Evolutionary conservation across 345 rosid genomes (phyloP).

Genomic region (Dimocarpus longan): DNA sequence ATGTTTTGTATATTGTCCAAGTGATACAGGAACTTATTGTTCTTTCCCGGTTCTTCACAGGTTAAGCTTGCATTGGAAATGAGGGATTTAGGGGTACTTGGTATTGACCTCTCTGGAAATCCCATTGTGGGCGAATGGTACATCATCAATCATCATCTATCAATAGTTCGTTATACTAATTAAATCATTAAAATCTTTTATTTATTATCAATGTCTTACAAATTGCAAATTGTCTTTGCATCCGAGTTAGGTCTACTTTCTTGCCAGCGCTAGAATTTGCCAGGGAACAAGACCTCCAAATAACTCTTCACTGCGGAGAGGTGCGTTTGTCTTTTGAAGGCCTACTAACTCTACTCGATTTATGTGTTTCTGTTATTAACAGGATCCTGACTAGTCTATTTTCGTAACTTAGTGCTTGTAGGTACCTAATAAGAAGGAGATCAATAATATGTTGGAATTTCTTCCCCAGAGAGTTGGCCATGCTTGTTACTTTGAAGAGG

Average conservation of each 20-base stretch:
- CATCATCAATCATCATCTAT: neutral
- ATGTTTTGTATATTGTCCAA: conserved; percentile 10
- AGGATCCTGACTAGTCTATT: conserved; percentile 35
- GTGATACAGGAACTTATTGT: conserved; percentile 10
- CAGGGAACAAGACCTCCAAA: conserved; percentile 66
- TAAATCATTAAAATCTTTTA: neutral
- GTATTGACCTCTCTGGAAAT: conserved; percentile 97
- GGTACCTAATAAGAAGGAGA: conserved; percentile 84
- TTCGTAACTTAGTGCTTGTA: conserved; percentile 70
- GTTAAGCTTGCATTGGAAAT: conserved; percentile 89
- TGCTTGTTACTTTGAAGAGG: conserved; percentile 72
- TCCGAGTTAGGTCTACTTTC: conserved; percentile 66
- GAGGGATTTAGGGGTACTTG: conserved; percentile 76
- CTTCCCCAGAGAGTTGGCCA: conserved; percentile 88
- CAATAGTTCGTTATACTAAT: neutral
- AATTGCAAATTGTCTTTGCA: conserved; percentile 20
- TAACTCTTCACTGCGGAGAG: conserved; percentile 99
- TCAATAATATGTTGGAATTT: conserved; percentile 83
- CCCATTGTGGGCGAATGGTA: conserved; percentile 93
- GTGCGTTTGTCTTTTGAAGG: conserved; percentile 40
- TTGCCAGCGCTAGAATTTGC: conserved; percentile 82
- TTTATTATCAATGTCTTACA: neutral
- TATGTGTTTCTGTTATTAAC: conserved; percentile 13
- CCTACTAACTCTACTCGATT: neutral
- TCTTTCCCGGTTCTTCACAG: conserved; percentile 35